Percentiles rank a stretch among this genome's conserved stretches.
Conservation (phyloP, 2,329 filamentous ascomycete genomes). For the Venturia effusa region DNA sequence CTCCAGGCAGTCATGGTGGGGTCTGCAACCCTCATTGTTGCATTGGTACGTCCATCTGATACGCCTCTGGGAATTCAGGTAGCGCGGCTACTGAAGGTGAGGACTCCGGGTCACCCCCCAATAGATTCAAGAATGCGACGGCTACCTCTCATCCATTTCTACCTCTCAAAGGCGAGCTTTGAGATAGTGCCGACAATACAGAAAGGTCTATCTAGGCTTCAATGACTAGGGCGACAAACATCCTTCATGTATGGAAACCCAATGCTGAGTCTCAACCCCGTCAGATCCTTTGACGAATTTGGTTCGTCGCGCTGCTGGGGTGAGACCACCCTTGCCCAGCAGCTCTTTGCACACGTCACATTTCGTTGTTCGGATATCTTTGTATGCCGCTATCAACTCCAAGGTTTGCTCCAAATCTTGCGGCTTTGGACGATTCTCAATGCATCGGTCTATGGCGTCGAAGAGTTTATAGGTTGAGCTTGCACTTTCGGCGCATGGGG, state of each 20-base stretch:
- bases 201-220: neutral
- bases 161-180: neutral
- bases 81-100: too few species aligned
- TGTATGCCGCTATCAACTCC: conserved; percentile 12
- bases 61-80: too few species aligned
- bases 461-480: neutral
- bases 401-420: conserved; percentile 8
- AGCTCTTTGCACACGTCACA: conserved; percentile 11
- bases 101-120: too few species aligned
- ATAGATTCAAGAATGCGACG: too few species aligned
- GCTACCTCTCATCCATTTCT: neutral
- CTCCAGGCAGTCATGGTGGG: neutral
- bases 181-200: neutral
- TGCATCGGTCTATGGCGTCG: conserved; percentile 10
- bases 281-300: conserved; percentile 4
- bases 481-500: neutral
- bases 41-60: too few species aligned
- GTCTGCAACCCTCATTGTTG: neutral
- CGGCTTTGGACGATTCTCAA: conserved; percentile 6
- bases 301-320: conserved; percentile 2
- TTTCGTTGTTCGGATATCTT: neutral
- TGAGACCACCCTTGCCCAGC: conserved; percentile 2
- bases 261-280: neutral
- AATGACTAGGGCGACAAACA: neutral
- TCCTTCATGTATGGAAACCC: conserved; percentile 10